Percentiles rank a stretch among this genome's conserved stretches.
Evolutionary conservation across 1,284 basidiomycete species (phyloP).

Genomic region (Tilletiopsis washingtonensis): DNA sequence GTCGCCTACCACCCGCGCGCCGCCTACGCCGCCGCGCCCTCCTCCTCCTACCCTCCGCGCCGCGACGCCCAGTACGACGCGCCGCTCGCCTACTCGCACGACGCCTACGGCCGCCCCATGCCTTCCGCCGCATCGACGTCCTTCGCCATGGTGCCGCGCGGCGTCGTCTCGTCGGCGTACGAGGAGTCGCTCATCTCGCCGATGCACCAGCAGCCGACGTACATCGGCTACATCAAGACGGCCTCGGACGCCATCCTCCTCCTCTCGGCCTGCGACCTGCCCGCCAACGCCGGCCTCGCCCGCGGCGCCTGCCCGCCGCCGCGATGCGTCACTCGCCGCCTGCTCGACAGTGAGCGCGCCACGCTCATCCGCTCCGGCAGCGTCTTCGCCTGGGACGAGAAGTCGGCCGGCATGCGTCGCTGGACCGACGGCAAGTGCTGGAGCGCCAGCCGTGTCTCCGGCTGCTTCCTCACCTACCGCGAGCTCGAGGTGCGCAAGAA

Average conservation of each 20-base stretch:
- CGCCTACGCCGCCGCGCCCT: too few species aligned
- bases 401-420: slow-evolving; percentile 49
- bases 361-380: slow-evolving; percentile 36
- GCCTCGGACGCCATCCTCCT: slow-evolving; percentile 43
- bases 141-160: too few species aligned
- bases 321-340: slow-evolving; percentile 33
- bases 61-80: too few species aligned
- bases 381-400: slow-evolving; percentile 46
- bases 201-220: slow-evolving; percentile 33
- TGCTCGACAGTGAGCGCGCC: slow-evolving; percentile 42
- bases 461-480: slow-evolving; percentile 51
- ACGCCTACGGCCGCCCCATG: too few species aligned
- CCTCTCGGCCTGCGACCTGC: slow-evolving; percentile 41
- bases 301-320: slow-evolving; percentile 19
- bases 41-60: too few species aligned
- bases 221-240: slow-evolving; percentile 42
- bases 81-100: too few species aligned
- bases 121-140: too few species aligned
- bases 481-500: slow-evolving; percentile 46
- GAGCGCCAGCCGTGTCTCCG: slow-evolving; percentile 52
- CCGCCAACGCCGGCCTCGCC: slow-evolving; percentile 8
- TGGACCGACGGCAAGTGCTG: slow-evolving; percentile 53
- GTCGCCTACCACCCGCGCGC: too few species aligned
- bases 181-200: too few species aligned
- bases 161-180: too few species aligned